Percentiles rank a stretch among this genome's conserved stretches.
phyloP scores from a whole-genome alignment of 1,284 basidiomycete species.

The Cerioporus squamosus region DNA sequence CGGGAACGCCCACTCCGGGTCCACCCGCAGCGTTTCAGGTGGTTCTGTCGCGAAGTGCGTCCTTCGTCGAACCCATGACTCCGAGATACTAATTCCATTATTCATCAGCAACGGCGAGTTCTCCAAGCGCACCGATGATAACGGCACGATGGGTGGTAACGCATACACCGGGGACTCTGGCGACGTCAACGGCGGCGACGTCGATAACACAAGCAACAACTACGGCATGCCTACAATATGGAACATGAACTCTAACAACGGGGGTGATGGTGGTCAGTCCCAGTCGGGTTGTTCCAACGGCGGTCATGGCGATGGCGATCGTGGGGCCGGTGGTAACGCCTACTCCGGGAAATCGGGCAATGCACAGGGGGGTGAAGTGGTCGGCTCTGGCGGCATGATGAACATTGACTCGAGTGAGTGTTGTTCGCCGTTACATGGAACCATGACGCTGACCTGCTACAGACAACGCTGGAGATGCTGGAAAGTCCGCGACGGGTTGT shows the following conservation, averaged over 20 bases:
- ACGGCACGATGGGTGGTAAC: constrained; percentile 33
- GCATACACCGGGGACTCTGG: constrained; percentile 33
- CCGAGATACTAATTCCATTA: neutral
- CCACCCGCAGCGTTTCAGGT: constrained; percentile 12
- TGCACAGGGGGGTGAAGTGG: constrained; percentile 34
- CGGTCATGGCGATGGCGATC: constrained; percentile 26
- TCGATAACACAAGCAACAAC: constrained; percentile 29
- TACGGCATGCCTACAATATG: constrained; percentile 34
- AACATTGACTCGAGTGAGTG: constrained; percentile 37
- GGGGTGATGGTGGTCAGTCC: constrained; percentile 33
- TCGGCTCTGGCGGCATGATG: constrained; percentile 33
- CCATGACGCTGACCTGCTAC: neutral
- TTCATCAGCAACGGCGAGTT: neutral
- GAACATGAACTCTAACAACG: constrained; percentile 40
- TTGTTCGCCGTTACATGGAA: too few species aligned
- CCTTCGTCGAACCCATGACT: neutral
- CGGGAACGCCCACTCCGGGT: constrained; percentile 30
- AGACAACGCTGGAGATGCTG: constrained; percentile 38
- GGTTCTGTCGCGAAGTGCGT: constrained; percentile 14
- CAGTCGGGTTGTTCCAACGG: constrained; percentile 32
- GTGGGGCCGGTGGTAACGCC: constrained; percentile 35
- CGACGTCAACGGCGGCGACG: constrained; percentile 31
- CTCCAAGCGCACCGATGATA: constrained; percentile 29
- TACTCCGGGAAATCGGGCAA: constrained; percentile 34
- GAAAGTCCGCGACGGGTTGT: constrained; percentile 31